Evolutionary conservation across 768 basidiomycete genomes (phyloP), one percentile per base, ranked within the genome.

Genomic region (Boletus subparvulus): DNA sequence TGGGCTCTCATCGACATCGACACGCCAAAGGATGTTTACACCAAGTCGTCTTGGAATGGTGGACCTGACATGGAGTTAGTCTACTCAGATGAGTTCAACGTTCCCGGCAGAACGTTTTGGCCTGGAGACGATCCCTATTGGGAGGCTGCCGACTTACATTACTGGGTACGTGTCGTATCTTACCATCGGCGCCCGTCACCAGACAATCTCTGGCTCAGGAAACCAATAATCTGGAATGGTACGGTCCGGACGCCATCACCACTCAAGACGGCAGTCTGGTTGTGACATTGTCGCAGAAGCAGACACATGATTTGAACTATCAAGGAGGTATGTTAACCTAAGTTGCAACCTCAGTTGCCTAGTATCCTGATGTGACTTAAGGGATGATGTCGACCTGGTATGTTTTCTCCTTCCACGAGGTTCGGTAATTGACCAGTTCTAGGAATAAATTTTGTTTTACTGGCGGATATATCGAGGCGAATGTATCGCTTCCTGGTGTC

Each of bases 381-480:
- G 80, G 78, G 11, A 78, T 83, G 78, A 69, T 81, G 67, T 71
- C 74, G 13, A 74, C 77, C 12, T 79, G 75, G 72, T 68, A 57
- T 55, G 63, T 56, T 17, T 24, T 36, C 33, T 55, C 37, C 35
- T 52, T 54, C 39, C 14, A 36, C 35, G 17, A 44, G 50, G 16
- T 43, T 49, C 47, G 5, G 49, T 17, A 43, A 42, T 44, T 67
- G 32, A 68, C 16, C 47, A 26, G 8, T 19, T n/a, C 12, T 56
- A 83, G 83, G 89, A 94, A 94, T 72, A 92, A 94, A 72, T 88
- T 96, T 58, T 95, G 90, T 70, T 94, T 93, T 72, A 90, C 89
- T 14, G 90, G 88, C 26, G 92, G 92, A 26, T 83, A 87, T 54
- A 79, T 92, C 50, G 88, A 91, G 66, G 69, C 78, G 1, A 79